phyloP scores from a whole-genome alignment of 768 basidiomycete genomes.

The Daedalea quercina region DNA sequence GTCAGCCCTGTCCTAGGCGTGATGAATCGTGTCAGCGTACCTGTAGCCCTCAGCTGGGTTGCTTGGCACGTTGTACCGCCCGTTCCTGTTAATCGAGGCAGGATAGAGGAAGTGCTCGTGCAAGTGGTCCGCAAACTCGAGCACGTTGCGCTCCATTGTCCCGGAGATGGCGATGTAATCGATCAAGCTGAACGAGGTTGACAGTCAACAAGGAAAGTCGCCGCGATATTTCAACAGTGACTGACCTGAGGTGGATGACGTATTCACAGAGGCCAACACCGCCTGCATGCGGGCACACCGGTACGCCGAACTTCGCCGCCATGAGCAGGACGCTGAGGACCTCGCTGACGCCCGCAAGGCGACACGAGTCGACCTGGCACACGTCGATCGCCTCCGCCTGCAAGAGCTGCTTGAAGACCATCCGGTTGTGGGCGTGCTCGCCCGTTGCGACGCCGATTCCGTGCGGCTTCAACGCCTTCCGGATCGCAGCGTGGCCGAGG shows the following conservation, averaged over 20 bases:
- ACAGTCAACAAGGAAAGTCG: background rate
- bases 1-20: background rate
- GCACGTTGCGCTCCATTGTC: slow-evolving; percentile 88
- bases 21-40: slow-evolving; percentile 25
- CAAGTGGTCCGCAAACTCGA: slow-evolving; percentile 86
- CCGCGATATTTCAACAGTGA: background rate
- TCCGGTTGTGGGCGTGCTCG: slow-evolving; percentile 91
- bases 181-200: slow-evolving; percentile 42
- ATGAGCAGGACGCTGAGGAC: slow-evolving; percentile 86
- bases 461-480: slow-evolving; percentile 68
- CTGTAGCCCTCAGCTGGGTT: slow-evolving; percentile 77
- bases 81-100: slow-evolving; percentile 78
- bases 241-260: slow-evolving; percentile 72
- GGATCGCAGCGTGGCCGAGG: slow-evolving; percentile 75
- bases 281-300: slow-evolving; percentile 91
- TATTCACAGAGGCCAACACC: slow-evolving; percentile 93
- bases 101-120: slow-evolving; percentile 92
- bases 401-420: slow-evolving; percentile 93
- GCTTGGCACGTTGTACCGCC: slow-evolving; percentile 82
- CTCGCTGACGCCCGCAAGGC: slow-evolving; percentile 90
- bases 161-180: slow-evolving; percentile 93
- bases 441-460: slow-evolving; percentile 91
- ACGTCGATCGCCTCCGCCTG: slow-evolving; percentile 93
- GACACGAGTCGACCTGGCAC: slow-evolving; percentile 91
- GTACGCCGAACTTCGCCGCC: slow-evolving; percentile 86